Base-by-base conservation (phyloP, 495 filamentous ascomycete species). In the Aspergillus nidulans region DNA sequence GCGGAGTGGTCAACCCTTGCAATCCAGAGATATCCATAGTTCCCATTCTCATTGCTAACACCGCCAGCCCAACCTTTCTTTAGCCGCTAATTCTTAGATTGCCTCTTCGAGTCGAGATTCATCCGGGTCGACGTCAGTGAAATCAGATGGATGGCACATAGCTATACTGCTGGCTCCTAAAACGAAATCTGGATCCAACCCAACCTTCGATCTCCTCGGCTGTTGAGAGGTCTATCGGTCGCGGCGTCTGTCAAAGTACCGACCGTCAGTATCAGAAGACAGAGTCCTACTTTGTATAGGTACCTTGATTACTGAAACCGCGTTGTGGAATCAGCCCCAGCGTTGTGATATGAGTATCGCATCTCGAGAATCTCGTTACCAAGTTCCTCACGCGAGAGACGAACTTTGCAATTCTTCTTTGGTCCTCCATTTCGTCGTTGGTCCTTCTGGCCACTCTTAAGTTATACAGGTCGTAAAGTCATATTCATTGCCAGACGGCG, bases 321-420 rank as follows among this genome's bases (percentile, higher is more conserved):
- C 66, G 90, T 84, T 15, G 73, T 77, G 52, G 71, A 73, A 64
- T 90, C 87, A 15, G 84, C 87, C 7, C 75, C 85, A 16, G 85
- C 85, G 64, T 89, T 90, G 68, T 90, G 88, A 57, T 90, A n/a
- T 91, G 43, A 90, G 70, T 9, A 91, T 85, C 24, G 85, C 85
- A 69, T 91, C 87, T 80, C 84, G 90, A 84, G 6, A 89, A 59
- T 1, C 80, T 81, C 4, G 89, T 71, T 1, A 76, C 77, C 23
- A 76, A 49, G n/a, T 76, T 64, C 45, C 79, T 75, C 0, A 84
- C 82, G 18, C 69, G 65, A 19, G 66, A 61, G 6, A 71, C 64
- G 39, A 91, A 63, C 70, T 65, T n/a, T 82, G 55, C 18, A 91
- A 67, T 36, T 89, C 83, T 19, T 78, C 75, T 53, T 81, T 85